Conservation (phyloP, 345 rosid genomes). For the Erodium maritimum region DNA sequence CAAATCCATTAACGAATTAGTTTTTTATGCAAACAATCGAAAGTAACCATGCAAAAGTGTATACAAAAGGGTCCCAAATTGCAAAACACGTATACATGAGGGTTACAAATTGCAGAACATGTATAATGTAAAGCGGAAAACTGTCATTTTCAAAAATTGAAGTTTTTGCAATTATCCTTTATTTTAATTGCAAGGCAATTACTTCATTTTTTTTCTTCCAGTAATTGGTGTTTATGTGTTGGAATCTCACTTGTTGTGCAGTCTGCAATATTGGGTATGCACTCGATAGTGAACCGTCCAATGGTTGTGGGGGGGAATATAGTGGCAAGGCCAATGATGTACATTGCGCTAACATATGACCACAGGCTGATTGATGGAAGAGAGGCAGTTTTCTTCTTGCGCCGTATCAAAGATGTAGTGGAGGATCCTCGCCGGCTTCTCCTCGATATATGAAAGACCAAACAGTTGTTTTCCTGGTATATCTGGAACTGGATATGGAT, state of each 20-base stretch:
- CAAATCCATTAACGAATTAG: too few relatives aligned
- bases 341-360: constrained; percentile 75
- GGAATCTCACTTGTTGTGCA: constrained; percentile 10
- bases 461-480: constrained; percentile 9
- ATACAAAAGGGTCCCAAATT: too few relatives aligned
- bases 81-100: too few relatives aligned
- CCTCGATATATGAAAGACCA: constrained; percentile 44
- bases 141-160: too few relatives aligned
- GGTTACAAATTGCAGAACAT: too few relatives aligned
- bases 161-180: too few relatives aligned
- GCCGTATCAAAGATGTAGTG: constrained; percentile 77
- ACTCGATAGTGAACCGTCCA: constrained; percentile 70
- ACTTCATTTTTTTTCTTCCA: background rate
- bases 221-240: background rate
- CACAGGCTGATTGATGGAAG: constrained; percentile 87
- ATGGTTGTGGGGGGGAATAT: constrained; percentile 76
- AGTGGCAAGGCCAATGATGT: constrained; percentile 90
- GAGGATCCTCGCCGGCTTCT: constrained; percentile 87
- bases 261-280: constrained; percentile 95
- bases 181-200: too few relatives aligned
- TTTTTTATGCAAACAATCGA: too few relatives aligned
- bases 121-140: too few relatives aligned
- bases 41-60: too few relatives aligned
- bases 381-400: constrained; percentile 85
- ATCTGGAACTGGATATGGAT: background rate